Conservation (phyloP, 106 monocot genomes). For the Agapanthus africanus region DNA sequence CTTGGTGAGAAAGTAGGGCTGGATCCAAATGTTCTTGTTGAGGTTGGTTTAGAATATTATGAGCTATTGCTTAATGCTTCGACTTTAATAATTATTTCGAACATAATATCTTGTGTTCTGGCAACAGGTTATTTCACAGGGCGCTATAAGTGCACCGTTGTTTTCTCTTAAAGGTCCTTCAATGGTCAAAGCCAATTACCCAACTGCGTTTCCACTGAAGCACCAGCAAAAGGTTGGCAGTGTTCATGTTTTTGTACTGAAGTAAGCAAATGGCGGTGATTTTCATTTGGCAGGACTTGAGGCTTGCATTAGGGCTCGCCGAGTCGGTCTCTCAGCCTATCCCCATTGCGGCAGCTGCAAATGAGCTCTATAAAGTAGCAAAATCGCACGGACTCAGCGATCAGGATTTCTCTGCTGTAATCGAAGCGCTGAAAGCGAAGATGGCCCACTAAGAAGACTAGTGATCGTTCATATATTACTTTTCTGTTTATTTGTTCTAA, state of each 20-base stretch:
- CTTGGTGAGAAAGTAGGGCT: slow-evolving; percentile 79
- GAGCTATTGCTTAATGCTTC: not conserved
- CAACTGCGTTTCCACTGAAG: slow-evolving; percentile 82
- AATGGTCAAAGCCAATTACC: slow-evolving; percentile 68
- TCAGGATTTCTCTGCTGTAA: slow-evolving; percentile 84
- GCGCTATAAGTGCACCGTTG: slow-evolving; percentile 90
- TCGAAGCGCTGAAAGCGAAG: slow-evolving; percentile 59
- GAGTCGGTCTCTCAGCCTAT: slow-evolving; percentile 76
- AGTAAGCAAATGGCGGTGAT: slow-evolving; percentile 3
- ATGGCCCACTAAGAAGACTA: slow-evolving; percentile 2
- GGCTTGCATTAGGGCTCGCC: slow-evolving; percentile 73
- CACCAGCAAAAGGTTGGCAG: slow-evolving; percentile 86
- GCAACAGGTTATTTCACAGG: slow-evolving; percentile 75
- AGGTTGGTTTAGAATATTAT: slow-evolving; percentile 38
- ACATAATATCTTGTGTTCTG: no score
- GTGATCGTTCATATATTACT: no score
- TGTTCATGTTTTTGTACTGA: not conserved
- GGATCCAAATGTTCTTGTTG: slow-evolving; percentile 59
- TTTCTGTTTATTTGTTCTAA: no score
- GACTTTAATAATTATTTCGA: no score
- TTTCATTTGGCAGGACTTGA: slow-evolving; percentile 72
- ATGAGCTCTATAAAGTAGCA: slow-evolving; percentile 88
- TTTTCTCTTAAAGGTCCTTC: slow-evolving; percentile 85
- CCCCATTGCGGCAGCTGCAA: slow-evolving; percentile 71
- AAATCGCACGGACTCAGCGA: slow-evolving; percentile 76